phyloP scores from a whole-genome alignment of 331 rosid genomes.

The Prunus yedoensis region DNA sequence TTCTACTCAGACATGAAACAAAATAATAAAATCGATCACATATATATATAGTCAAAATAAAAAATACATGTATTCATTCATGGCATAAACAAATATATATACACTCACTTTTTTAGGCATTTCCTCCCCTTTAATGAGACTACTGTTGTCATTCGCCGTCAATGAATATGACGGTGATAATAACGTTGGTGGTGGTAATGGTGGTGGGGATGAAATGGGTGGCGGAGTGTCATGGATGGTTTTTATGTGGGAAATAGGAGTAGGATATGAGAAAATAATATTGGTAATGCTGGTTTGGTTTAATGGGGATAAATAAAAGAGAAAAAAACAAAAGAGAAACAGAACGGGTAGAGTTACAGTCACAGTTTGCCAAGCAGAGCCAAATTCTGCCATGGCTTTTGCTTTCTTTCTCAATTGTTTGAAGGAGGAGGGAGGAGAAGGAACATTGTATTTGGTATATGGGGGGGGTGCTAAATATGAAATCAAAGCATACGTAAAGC shows the following conservation, averaged over 20 bases:
- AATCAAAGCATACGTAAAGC: neutral
- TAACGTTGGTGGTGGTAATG: too few relatives aligned
- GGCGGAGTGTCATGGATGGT: neutral
- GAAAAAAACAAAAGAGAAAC: neutral
- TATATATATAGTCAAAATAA: neutral
- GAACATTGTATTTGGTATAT: neutral
- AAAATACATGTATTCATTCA: neutral
- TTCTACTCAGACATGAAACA: neutral
- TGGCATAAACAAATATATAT: too few relatives aligned
- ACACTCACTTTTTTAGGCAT: neutral
- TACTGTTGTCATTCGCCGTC: neutral
- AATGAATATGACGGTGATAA: neutral
- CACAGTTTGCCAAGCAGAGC: neutral
- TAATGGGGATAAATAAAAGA: neutral
- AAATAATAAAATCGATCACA: neutral
- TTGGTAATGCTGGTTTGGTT: conserved; percentile 1
- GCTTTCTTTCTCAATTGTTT: neutral
- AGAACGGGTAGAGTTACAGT: neutral
- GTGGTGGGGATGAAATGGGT: neutral
- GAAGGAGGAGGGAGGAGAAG: neutral
- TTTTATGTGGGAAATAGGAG: neutral
- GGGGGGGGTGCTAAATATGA: neutral
- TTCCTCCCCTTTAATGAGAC: neutral
- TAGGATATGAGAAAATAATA: neutral
- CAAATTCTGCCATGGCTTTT: conserved; percentile 2